Conservation (phyloP, 331 rosid genomes). For the Acacia concinna region DNA sequence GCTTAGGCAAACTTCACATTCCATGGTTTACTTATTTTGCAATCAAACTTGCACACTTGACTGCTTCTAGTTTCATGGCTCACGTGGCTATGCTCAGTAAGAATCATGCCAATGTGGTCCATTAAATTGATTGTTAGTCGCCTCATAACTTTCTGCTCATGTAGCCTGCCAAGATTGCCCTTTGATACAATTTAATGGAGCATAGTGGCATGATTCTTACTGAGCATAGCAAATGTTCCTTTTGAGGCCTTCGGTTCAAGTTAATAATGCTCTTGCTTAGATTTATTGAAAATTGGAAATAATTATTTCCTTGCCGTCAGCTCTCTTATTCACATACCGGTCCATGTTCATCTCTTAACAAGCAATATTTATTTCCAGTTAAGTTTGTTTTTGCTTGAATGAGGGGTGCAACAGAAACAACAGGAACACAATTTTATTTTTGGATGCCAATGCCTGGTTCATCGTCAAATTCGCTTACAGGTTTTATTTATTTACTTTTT, state of each 20-base stretch:
- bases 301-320: not conserved
- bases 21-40: not conserved
- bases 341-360: not conserved
- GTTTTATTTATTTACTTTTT: conserved; percentile 7
- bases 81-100: not conserved
- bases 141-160: not conserved
- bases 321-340: not conserved
- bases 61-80: not conserved
- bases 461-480: conserved; percentile 25
- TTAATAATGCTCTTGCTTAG: not conserved
- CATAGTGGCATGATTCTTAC: not conserved
- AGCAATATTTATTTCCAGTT: not conserved
- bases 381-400: conserved; percentile 25
- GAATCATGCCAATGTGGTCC: not conserved
- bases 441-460: not conserved
- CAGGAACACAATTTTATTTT: not conserved
- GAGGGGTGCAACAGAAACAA: not conserved
- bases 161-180: not conserved
- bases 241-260: not conserved
- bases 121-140: not conserved
- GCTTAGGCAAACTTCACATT: not conserved
- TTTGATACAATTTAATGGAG: not conserved
- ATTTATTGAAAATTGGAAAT: not conserved
- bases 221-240: not conserved
- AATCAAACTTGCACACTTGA: not conserved